phyloP scores from a whole-genome alignment of 352 stramenopile species.

The Phytophthora europaea region DNA sequence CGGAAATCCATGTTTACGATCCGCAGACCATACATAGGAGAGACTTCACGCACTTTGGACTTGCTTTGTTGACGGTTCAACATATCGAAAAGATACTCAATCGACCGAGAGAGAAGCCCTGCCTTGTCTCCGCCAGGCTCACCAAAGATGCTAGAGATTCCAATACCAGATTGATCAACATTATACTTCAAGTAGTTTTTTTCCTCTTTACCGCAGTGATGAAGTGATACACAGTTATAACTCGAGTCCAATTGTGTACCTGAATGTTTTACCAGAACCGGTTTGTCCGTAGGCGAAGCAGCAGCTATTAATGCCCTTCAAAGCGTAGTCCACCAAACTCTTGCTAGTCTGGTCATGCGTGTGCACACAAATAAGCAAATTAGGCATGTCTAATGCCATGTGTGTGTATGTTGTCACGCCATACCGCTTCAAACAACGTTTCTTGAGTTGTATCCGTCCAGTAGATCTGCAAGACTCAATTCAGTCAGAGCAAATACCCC shows the following conservation, averaged over 20 bases:
- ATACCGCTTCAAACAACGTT: conserved; percentile 77
- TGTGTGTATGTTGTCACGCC: neutral
- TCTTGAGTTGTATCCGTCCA: conserved; percentile 85
- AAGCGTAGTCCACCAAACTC: conserved; percentile 88
- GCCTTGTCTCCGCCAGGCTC: conserved; percentile 79
- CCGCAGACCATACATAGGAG: neutral
- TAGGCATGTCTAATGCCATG: neutral
- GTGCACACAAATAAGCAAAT: neutral
- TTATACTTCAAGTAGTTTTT: conserved; percentile 1
- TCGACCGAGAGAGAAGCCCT: conserved; percentile 89
- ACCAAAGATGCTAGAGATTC: conserved; percentile 85
- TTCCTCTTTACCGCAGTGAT: neutral
- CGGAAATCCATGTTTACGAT: neutral
- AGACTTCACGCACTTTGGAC: conserved; percentile 49
- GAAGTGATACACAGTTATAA: neutral
- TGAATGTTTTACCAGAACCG: conserved; percentile 87
- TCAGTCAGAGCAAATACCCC: neutral
- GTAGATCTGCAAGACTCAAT: conserved; percentile 60
- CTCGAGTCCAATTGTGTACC: conserved; percentile 39
- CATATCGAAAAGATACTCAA: conserved; percentile 92
- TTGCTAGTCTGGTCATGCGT: conserved; percentile 71
- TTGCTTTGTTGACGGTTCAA: conserved; percentile 73
- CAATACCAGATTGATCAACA: neutral
- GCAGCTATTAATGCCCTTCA: conserved; percentile 95
- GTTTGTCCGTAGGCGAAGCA: conserved; percentile 95